Percentiles rank a stretch among this genome's conserved stretches.
Evolutionary conservation across 2,329 filamentous ascomycete species (phyloP).

Genomic region (Anthostomella pinea): DNA sequence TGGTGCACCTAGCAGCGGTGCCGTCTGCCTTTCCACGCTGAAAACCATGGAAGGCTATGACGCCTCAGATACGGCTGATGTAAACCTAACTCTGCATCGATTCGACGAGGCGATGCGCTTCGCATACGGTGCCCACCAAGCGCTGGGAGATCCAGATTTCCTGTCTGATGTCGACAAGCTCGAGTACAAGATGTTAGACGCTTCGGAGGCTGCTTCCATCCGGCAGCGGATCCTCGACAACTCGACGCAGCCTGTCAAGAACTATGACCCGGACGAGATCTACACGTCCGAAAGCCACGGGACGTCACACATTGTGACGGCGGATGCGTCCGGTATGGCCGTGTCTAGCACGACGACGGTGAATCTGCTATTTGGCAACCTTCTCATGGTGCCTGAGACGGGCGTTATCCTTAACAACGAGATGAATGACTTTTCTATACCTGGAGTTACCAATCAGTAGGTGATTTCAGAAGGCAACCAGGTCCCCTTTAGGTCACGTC

Average conservation of each 20-base stretch:
- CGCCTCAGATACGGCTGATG: slow-evolving; percentile 48
- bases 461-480: no score
- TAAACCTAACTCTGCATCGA: slow-evolving; percentile 73
- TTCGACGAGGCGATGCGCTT: slow-evolving; percentile 88
- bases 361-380: slow-evolving; percentile 81
- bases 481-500: no score
- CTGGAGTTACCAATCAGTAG: slow-evolving; percentile 68
- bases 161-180: slow-evolving; percentile 60
- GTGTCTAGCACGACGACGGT: slow-evolving; percentile 83
- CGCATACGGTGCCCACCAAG: slow-evolving; percentile 75
- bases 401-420: slow-evolving; percentile 76
- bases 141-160: slow-evolving; percentile 79
- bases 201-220: slow-evolving; percentile 56
- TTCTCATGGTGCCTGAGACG: slow-evolving; percentile 75
- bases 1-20: slow-evolving; percentile 75
- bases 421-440: slow-evolving; percentile 83
- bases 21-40: slow-evolving; percentile 70
- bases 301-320: slow-evolving; percentile 70
- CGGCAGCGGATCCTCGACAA: slow-evolving; percentile 68
- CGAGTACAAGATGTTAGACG: slow-evolving; percentile 66
- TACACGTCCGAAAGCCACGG: slow-evolving; percentile 69
- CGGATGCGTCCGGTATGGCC: slow-evolving; percentile 71
- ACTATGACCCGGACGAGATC: slow-evolving; percentile 68
- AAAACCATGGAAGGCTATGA: slow-evolving; percentile 81
- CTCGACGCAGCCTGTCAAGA: slow-evolving; percentile 66